These are phyloP conservation scores for Mucor plumbeus DNA, from an alignment of 371 early-diverging fungal species.

Conservation along the genomic window DNA sequence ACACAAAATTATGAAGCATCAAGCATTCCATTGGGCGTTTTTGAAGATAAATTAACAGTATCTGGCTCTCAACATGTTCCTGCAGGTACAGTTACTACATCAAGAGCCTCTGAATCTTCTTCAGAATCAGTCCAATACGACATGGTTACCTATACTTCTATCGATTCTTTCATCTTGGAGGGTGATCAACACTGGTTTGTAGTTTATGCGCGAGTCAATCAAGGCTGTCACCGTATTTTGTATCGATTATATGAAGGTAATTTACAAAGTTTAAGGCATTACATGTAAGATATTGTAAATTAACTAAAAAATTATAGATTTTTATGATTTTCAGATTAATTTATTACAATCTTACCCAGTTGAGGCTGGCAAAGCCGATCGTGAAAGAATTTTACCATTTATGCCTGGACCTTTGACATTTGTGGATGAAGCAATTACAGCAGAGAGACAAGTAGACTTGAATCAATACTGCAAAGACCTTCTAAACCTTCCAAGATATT, in stretches of 20 bases:
- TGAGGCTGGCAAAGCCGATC: conserved; percentile 68
- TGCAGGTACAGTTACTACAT: conserved; percentile 1
- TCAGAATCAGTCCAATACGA: conserved; percentile 13
- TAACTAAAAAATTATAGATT: conserved; percentile 43
- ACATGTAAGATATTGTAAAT: not conserved
- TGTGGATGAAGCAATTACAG: conserved; percentile 57
- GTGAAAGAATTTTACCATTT: conserved; percentile 68
- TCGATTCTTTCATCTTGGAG: conserved; percentile 61
- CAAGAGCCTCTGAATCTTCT: conserved; percentile 15
- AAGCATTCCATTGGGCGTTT: conserved; percentile 45
- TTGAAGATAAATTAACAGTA: conserved; percentile 16
- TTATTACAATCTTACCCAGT: conserved; percentile 69
- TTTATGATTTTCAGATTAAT: conserved; percentile 74
- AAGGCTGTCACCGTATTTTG: conserved; percentile 56
- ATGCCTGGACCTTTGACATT: conserved; percentile 65
- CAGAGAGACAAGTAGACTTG: conserved; percentile 58
- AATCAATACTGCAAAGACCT: conserved; percentile 71
- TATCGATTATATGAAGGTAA: conserved; percentile 69
- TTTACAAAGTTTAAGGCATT: not conserved
- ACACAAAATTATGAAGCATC: conserved; percentile 53
- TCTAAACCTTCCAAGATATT: conserved; percentile 57
- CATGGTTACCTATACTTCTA: conserved; percentile 54
- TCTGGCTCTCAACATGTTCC: conserved; percentile 4
- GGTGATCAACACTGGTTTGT: conserved; percentile 70
- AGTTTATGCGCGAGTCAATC: conserved; percentile 53